Percentiles rank a stretch among this genome's conserved stretches.
phyloP scores from a whole-genome alignment of 768 basidiomycete species.

The Termitomyces sp. region DNA sequence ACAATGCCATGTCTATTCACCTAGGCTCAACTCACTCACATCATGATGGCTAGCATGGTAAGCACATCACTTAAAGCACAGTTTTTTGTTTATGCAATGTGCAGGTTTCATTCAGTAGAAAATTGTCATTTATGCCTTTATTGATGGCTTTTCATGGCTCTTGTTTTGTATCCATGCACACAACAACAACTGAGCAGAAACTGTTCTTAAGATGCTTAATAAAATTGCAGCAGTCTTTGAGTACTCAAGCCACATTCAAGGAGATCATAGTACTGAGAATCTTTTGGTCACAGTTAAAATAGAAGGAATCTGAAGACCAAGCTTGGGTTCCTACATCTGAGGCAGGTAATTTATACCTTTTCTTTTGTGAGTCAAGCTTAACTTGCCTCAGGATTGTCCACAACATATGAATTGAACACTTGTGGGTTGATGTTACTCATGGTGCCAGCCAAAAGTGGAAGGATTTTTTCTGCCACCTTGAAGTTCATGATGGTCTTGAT shows the following conservation, averaged over 20 bases:
- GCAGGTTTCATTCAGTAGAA: no score
- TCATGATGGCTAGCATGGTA: no score
- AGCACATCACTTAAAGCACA: no score
- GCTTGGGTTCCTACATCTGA: constrained; percentile 33
- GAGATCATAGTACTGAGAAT: constrained; percentile 33
- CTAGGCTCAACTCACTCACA: no score
- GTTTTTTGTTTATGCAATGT: no score
- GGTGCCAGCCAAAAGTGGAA: constrained; percentile 36
- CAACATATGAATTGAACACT: constrained; percentile 34
- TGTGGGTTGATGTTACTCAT: constrained; percentile 34
- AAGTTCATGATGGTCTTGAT: constrained; percentile 24
- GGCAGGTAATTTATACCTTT: constrained; percentile 21
- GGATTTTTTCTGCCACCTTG: constrained; percentile 30
- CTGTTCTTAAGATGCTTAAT: constrained; percentile 33
- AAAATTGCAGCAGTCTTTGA: constrained; percentile 20
- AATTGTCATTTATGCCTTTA: no score
- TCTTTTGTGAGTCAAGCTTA: background rate
- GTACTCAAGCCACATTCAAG: constrained; percentile 26
- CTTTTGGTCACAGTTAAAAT: constrained; percentile 25
- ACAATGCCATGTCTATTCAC: no score
- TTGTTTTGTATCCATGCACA: constrained; percentile 29
- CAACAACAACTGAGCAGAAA: constrained; percentile 37
- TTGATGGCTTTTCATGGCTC: constrained; percentile 24
- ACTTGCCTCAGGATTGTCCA: constrained; percentile 31
- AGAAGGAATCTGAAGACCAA: constrained; percentile 19